A percentile compares a stretch with the other conserved stretches of the same genome.
Evolutionary conservation across 176 grass and related monocot genomes (phyloP).

Genomic region (Tillandsia fasciculata): DNA sequence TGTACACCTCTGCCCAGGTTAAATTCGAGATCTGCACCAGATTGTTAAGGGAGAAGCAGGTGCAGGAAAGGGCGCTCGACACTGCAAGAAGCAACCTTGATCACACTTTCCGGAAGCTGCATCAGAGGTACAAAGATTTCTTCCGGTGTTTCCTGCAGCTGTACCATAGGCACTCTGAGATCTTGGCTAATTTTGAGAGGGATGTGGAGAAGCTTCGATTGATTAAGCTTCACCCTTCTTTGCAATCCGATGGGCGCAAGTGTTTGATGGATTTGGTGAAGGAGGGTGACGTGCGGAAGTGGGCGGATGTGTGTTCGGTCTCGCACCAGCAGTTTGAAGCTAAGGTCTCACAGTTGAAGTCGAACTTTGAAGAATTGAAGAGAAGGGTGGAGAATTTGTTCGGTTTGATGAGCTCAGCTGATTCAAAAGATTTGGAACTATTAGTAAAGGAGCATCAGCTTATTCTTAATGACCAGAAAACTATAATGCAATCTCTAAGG

Average conservation of each 20-base stretch:
- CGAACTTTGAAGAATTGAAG: slow-evolving; percentile 60
- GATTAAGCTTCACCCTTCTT: slow-evolving; percentile 47
- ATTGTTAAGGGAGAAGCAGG: slow-evolving; percentile 67
- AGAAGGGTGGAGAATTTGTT: slow-evolving; percentile 65
- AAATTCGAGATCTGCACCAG: slow-evolving; percentile 71
- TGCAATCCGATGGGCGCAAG: slow-evolving; percentile 49
- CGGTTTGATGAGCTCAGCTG: slow-evolving; percentile 52
- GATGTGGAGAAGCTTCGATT: slow-evolving; percentile 57
- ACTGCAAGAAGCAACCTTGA: slow-evolving; percentile 81
- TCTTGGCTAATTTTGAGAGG: slow-evolving; percentile 67
- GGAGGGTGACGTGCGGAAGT: slow-evolving; percentile 58
- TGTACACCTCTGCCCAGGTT: slow-evolving; percentile 39
- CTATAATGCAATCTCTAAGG: slow-evolving; percentile 93
- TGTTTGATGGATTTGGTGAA: slow-evolving; percentile 78
- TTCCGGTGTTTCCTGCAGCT: slow-evolving; percentile 59
- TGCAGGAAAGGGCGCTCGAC: slow-evolving; percentile 80
- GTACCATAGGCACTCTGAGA: slow-evolving; percentile 42
- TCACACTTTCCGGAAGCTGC: slow-evolving; percentile 58
- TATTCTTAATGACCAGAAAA: slow-evolving; percentile 72
- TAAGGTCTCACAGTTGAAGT: slow-evolving; percentile 60
- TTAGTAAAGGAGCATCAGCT: slow-evolving; percentile 60
- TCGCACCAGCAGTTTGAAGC: slow-evolving; percentile 66
- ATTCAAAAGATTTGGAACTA: slow-evolving; percentile 63
- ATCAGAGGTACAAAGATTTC: slow-evolving; percentile 59
- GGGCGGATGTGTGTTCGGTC: slow-evolving; percentile 49